Evolutionary conservation across 2,329 filamentous ascomycete genomes (phyloP), one percentile per base, ranked within the genome.

Genomic region (Cladophialophora carrionii): DNA sequence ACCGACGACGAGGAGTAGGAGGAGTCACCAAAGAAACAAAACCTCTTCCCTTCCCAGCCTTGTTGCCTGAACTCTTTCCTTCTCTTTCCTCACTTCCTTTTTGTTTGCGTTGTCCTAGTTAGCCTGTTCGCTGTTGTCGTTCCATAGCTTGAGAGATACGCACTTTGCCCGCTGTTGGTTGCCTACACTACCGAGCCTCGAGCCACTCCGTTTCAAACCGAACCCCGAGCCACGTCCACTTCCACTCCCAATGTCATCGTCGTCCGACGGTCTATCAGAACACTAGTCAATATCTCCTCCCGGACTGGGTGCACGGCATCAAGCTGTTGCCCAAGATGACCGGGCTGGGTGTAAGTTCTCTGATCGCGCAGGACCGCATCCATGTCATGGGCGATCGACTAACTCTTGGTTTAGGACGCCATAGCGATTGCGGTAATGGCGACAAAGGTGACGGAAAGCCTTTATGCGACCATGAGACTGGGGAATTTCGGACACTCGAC

Each of bases 41-140:
- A 59, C 29, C 52, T 54, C 52, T 24, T 14, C 24, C 29, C 52
- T 34, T 29, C 52, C 58, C 49, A 61, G 58, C 58, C 58, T 54
- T 55, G 51, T 48, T 29, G 49, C 51, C 49, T 54, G 49, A 3
- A 41, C 37, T 48, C 43, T n/a, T 32, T 43, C 10, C 37, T 14
- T 20, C 49, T 48, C 49, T 17, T 61, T 7, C 17, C 8, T 29
- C 51, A 54, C 22, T 7, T 53, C 20, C 34, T 32, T 5, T 29
- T 20, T 8, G 2, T 34, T 54, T 54, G 26, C 29, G n/a, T n/a
- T 10, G 52, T 31, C 22, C 48, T 2, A 17, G 14, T 43, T n/a
- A 43, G 14, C 1, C 37, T 14, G 4, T 26, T 26, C 46, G 9
- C 46, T 1, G 6, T 14, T n/a, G 20, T 51, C 20, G 46, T 24